Conservation (phyloP, 495 filamentous ascomycete species). For the Annulohypoxylon nitens region DNA sequence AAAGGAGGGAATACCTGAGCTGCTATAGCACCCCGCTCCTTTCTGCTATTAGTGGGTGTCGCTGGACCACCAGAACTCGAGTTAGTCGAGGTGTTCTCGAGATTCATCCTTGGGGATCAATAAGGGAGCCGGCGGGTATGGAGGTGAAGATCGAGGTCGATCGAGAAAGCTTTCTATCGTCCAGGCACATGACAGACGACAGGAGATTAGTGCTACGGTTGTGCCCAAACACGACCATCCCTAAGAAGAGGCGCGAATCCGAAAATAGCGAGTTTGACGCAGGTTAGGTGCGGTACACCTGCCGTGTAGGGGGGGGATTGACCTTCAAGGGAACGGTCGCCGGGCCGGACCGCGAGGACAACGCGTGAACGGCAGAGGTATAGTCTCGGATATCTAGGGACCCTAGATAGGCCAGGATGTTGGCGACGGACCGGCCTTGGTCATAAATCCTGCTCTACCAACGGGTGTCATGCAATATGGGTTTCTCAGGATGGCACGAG, state of each 20-base stretch:
- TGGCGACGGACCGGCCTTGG: constrained; percentile 36
- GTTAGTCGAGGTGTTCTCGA: constrained; percentile 42
- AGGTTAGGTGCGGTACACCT: constrained; percentile 40
- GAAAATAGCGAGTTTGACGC: constrained; percentile 34
- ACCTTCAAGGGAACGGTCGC: constrained; percentile 34
- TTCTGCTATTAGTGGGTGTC: constrained; percentile 52
- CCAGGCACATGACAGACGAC: constrained; percentile 46
- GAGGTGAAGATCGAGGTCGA: constrained; percentile 39
- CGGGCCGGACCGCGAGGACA: constrained; percentile 45
- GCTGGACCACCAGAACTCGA: constrained; percentile 50
- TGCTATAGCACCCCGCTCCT: constrained; percentile 64
- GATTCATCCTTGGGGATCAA: constrained; percentile 46
- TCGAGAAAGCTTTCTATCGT: constrained; percentile 41
- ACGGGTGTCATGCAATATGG: constrained; percentile 40
- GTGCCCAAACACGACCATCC: constrained; percentile 44
- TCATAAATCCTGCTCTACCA: constrained; percentile 41
- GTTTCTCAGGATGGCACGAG: constrained; percentile 42
- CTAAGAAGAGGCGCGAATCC: constrained; percentile 37
- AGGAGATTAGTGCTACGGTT: constrained; percentile 39
- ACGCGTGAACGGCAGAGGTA: constrained; percentile 40
- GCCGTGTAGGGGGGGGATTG: constrained; percentile 26
- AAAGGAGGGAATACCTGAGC: constrained; percentile 56
- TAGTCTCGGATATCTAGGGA: constrained; percentile 39
- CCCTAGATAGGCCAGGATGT: constrained; percentile 34
- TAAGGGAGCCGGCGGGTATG: constrained; percentile 25